Evolutionary conservation across 352 stramenopile species (phyloP).

Genomic region (Blastocystis sp.): DNA sequence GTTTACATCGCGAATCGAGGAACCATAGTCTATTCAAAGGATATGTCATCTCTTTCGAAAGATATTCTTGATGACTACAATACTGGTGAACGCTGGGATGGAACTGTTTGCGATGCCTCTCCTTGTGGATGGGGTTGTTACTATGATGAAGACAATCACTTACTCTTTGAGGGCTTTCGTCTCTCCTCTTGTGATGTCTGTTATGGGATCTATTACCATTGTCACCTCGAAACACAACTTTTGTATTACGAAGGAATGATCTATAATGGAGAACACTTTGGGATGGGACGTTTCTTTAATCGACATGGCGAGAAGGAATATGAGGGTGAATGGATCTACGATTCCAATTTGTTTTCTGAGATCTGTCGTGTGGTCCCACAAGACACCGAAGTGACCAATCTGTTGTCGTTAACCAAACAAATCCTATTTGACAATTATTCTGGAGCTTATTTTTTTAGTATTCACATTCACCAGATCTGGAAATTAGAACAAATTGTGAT

Average conservation of each 20-base stretch:
- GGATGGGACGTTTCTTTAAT: neutral
- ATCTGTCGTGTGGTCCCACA: neutral
- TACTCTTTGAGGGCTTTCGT: constrained; percentile 14
- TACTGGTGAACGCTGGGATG: constrained; percentile 1
- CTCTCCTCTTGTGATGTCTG: neutral
- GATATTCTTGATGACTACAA: neutral
- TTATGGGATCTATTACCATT: constrained; percentile 8
- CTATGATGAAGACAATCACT: neutral
- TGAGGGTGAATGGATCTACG: neutral
- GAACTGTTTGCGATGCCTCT: neutral
- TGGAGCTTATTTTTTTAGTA: neutral
- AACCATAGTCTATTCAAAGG: neutral
- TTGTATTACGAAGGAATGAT: neutral
- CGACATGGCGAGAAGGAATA: neutral
- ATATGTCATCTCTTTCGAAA: neutral
- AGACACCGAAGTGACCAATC: neutral
- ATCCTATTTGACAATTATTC: neutral
- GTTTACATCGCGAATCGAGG: neutral
- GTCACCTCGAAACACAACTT: neutral
- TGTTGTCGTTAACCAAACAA: neutral
- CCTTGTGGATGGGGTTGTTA: constrained; percentile 33
- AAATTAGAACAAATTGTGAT: neutral
- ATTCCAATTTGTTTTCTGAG: neutral
- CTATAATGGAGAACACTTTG: neutral
- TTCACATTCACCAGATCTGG: neutral